phyloP scores from a whole-genome alignment of 2,329 filamentous ascomycete genomes.

The Pestalotiopsis sp. region DNA sequence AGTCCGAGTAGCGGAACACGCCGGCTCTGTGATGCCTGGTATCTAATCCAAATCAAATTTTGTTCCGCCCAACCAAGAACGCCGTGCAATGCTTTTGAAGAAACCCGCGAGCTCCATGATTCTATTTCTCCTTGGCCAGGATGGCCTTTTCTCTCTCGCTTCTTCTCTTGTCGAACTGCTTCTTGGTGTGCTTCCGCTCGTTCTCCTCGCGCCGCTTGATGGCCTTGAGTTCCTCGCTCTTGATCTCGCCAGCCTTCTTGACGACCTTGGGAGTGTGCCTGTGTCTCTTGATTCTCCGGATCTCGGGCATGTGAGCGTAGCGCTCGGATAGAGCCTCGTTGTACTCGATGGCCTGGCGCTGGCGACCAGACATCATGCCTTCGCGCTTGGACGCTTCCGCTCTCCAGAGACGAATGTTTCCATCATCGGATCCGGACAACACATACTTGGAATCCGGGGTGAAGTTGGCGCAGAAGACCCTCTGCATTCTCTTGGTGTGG shows the following conservation, averaged over 20 bases:
- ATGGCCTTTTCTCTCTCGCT: constrained; percentile 94
- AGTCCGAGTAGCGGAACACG: not conserved
- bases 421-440: constrained; percentile 80
- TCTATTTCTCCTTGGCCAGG: constrained; percentile 63
- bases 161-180: constrained; percentile 73
- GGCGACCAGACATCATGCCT: constrained; percentile 82
- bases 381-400: constrained; percentile 81
- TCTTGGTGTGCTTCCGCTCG: constrained; percentile 86
- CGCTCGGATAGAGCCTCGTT: constrained; percentile 81
- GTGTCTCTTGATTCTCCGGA: constrained; percentile 86
- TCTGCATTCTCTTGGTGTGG: constrained; percentile 80
- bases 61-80: constrained; percentile 7
- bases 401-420: constrained; percentile 89
- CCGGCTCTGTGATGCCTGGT: constrained; percentile 8
- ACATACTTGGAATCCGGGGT: constrained; percentile 86
- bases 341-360: constrained; percentile 89
- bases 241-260: constrained; percentile 96
- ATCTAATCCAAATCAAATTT: constrained; percentile 1
- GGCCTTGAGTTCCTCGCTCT: constrained; percentile 81
- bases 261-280: constrained; percentile 89
- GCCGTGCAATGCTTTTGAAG: constrained; percentile 10
- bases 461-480: constrained; percentile 2
- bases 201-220: constrained; percentile 95
- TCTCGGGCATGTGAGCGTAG: constrained; percentile 95
- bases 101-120: not conserved